phyloP scores from a whole-genome alignment of 2,329 filamentous ascomycete genomes.

The Botrytis pseudocinerea region DNA sequence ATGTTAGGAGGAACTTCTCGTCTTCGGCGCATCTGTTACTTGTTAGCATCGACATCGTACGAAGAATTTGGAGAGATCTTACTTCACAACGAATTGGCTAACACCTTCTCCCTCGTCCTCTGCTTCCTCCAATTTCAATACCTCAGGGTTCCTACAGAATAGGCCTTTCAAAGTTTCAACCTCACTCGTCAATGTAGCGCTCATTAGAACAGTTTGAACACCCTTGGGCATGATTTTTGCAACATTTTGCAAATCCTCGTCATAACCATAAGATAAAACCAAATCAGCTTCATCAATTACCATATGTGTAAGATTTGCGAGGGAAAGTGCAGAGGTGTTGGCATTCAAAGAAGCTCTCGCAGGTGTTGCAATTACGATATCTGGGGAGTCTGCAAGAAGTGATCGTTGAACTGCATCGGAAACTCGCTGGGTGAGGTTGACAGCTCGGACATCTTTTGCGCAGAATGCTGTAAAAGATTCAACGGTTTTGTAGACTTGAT shows the following conservation, averaged over 20 bases:
- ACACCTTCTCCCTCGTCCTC: conserved; percentile 76
- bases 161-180: conserved; percentile 81
- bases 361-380: conserved; percentile 89
- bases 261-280: conserved; percentile 90
- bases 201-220: conserved; percentile 90
- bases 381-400: conserved; percentile 79
- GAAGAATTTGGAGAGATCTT: conserved; percentile 35
- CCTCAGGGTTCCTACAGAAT: conserved; percentile 77
- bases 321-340: conserved; percentile 67
- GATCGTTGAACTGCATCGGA: conserved; percentile 86
- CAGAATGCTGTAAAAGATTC: conserved; percentile 79
- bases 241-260: conserved; percentile 82
- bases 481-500: conserved; percentile 81
- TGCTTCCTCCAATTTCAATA: conserved; percentile 80
- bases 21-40: conserved; percentile 77
- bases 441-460: conserved; percentile 75
- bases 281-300: conserved; percentile 95
- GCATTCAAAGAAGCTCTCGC: conserved; percentile 79
- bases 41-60: conserved; percentile 26
- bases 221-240: conserved; percentile 77
- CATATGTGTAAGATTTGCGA: conserved; percentile 69
- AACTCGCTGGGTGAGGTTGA: conserved; percentile 89
- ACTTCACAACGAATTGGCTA: conserved; percentile 85
- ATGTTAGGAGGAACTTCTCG: conserved; percentile 90
- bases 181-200: conserved; percentile 85